Conservation (phyloP, 768 basidiomycete genomes). For the Boletus subcaerulescens region DNA sequence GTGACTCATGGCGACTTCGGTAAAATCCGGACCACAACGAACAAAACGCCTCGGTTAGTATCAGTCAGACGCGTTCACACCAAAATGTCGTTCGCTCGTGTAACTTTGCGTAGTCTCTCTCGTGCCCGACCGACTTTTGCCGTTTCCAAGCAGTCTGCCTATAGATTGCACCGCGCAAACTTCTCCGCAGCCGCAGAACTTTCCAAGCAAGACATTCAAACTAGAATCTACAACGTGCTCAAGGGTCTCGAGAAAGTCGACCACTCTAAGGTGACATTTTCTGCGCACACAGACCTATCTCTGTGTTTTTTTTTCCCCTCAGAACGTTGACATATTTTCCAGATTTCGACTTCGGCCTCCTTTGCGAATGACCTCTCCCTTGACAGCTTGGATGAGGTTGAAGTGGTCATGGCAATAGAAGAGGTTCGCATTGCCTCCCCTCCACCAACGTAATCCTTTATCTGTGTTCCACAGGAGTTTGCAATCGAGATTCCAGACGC, state of each 20-base stretch:
- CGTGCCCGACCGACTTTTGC: slow-evolving; percentile 27
- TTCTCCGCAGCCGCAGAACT: slow-evolving; percentile 27
- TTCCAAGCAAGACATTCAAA: slow-evolving; percentile 24
- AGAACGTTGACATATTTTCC: slow-evolving; percentile 24
- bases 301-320: slow-evolving; percentile 14
- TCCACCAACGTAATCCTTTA: slow-evolving; percentile 3
- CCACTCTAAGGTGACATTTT: slow-evolving; percentile 22
- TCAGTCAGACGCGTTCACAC: slow-evolving; percentile 19
- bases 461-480: slow-evolving; percentile 66
- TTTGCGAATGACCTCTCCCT: slow-evolving; percentile 55
- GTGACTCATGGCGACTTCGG: slow-evolving; percentile 16
- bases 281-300: background rate
- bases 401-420: slow-evolving; percentile 99
- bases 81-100: slow-evolving; percentile 35
- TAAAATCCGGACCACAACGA: slow-evolving; percentile 22
- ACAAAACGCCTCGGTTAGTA: background rate
- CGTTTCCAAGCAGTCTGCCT: slow-evolving; percentile 28
- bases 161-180: slow-evolving; percentile 30
- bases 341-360: slow-evolving; percentile 63
- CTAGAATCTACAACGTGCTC: slow-evolving; percentile 27
- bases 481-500: slow-evolving; percentile 96
- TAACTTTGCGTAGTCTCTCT: slow-evolving; percentile 32
- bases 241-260: slow-evolving; percentile 33
- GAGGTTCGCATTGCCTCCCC: slow-evolving; percentile 48
- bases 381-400: slow-evolving; percentile 95